A percentile compares a stretch with the other conserved stretches of the same genome.
Conservation (phyloP, 78 protist genomes). For the Trichosphaerium sp. region DNA sequence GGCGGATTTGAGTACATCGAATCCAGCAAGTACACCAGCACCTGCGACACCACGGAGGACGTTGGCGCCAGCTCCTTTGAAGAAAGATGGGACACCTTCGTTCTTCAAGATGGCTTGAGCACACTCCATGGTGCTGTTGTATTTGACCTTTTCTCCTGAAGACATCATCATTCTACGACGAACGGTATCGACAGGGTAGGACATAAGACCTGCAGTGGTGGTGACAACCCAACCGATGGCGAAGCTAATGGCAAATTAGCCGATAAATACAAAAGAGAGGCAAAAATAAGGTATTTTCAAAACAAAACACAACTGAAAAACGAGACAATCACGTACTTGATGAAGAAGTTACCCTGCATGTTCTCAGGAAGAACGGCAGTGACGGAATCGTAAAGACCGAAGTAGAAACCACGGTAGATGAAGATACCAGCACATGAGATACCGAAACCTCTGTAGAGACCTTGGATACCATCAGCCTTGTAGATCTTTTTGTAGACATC, state of each 20-base stretch:
- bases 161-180: conserved; percentile 89
- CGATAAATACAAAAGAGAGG: conserved; percentile 9
- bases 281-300: background rate
- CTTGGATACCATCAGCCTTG: conserved; percentile 65
- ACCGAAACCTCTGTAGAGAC: conserved; percentile 92
- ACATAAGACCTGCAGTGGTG: conserved; percentile 69
- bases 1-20: conserved; percentile 71
- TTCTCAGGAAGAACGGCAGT: conserved; percentile 1
- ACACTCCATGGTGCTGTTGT: conserved; percentile 77
- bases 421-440: conserved; percentile 87
- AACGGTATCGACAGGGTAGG: conserved; percentile 96
- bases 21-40: conserved; percentile 82
- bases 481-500: conserved; percentile 75
- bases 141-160: conserved; percentile 60
- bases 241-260: conserved; percentile 10
- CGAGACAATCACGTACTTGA: conserved; percentile 26
- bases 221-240: conserved; percentile 55
- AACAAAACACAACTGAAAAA: conserved; percentile 22
- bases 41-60: conserved; percentile 80
- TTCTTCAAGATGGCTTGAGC: conserved; percentile 50
- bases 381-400: conserved; percentile 87
- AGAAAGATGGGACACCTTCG: conserved; percentile 83
- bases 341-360: conserved; percentile 19
- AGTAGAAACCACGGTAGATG: conserved; percentile 89
- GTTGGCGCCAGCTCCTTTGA: conserved; percentile 96